Base-by-base conservation (phyloP, 139 green algal species). In the Tetratostichococcus sp. region DNA sequence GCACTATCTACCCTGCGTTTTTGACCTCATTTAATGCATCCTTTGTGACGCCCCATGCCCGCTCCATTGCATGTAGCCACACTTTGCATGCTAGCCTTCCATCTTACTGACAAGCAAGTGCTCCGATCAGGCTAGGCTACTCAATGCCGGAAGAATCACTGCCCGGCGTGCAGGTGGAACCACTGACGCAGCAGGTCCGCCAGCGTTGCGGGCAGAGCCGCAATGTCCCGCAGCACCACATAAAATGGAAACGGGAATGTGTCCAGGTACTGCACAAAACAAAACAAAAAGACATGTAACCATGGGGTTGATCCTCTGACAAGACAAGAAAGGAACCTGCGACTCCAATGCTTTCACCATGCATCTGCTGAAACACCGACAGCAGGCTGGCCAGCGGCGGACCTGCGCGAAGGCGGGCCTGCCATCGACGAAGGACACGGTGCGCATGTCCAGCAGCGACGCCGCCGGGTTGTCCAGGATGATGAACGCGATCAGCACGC, bases 211-310 rank as follows among this genome's bases (percentile, higher is more conserved):
- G 95, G 95, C 72, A 99, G 84, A 26, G 86, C 83, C 0, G 81
- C 77, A 66, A 96, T 96, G 79, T 99, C 94, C 3, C 89, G 73
- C 74, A 99, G 80, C 43, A 99, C 78, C 35, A 97, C 91, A 87
- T 99, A 98, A 81, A 92, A 97, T 0, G 96, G 96, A 77, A 99
- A 99, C 26, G 96, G 96, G 81, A 99, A 99, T 65, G 79, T 90
- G 83, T 99, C 96, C 74, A 99, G 83, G 88, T 99, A 99, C 67
- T 89, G 89, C 50, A 26, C 8, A 8, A 50, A 14, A 50, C 39
- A 14, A 14, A 8, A 50, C 39, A 50, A 14, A 50, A 8, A 50
- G 50, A 17, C 14, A 26, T 62, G 50, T 26, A 25, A n/a, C 11
- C 50, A 62, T 25, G 14, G 26, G 2, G 50, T 26, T 50, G 8